Evolutionary conservation across 2,329 filamentous ascomycete species (phyloP), one percentile per base, ranked within the genome.

Genomic region (Stagonosporopsis chrysanthemi): DNA sequence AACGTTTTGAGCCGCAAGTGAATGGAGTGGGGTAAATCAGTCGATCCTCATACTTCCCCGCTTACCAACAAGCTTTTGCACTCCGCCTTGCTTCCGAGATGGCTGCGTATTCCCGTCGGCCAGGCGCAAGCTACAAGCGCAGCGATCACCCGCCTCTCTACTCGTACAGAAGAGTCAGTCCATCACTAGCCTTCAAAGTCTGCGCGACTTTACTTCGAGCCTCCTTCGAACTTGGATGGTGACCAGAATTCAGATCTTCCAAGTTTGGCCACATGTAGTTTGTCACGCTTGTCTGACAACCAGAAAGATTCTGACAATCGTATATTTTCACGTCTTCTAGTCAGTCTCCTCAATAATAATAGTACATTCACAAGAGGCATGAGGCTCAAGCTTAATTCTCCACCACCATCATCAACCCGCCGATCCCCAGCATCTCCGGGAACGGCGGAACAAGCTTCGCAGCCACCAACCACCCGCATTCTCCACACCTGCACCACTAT

Each of bases 1-100:
- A 63, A 59, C 61, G 52, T 54, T 31, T 47, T 54, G 56, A 56
- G 61, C 56, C 41, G 52, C 50, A 58, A 42, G 49, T 56, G 46
- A 39, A 38, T 39, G 15, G 44, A 49, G 58, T 36, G 54, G 52
- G 46, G 39, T 24, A 31, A 8, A 3, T 24, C 28, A 40, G 47
- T 17, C 22, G 24, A 50, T 45, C 47, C 12, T 31, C 26, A 52
- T 35, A 36, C 45, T 46, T 55, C 58, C 51, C 65, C 52, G 24
- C 23, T 19, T 28, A 24, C 29, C 44, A 54, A 42, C 38, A 54
- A 31, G 14, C 31, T 29, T 49, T n/a, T 29, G 24, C 31, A 41
- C 15, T 47, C 54, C 26, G 48, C 38, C 29, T 57, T 52, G 38
- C 47, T 44, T 48, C 48, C 43, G 38, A 51, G 36, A 35, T 44